Conservation (phyloP, 2,329 filamentous ascomycete genomes). For the Dothistroma septosporum region DNA sequence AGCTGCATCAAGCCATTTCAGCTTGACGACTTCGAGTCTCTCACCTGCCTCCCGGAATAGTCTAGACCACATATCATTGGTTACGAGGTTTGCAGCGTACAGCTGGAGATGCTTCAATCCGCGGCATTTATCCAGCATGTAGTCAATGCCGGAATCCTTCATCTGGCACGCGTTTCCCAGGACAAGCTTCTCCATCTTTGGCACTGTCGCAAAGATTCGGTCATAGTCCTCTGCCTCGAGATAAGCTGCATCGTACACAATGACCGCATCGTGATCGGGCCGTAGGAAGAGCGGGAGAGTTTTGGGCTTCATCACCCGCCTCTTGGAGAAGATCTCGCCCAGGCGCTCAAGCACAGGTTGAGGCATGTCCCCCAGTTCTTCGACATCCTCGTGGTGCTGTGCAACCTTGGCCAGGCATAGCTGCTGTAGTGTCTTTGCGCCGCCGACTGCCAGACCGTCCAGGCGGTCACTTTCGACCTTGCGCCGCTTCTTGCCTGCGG, state of each 20-base stretch:
- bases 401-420: conserved; percentile 62
- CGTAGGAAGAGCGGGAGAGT: conserved; percentile 50
- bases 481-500: conserved; percentile 60
- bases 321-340: conserved; percentile 61
- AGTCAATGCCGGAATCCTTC: conserved; percentile 79
- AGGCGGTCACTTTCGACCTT: conserved; percentile 79
- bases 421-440: conserved; percentile 65
- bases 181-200: conserved; percentile 65
- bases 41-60: conserved; percentile 64
- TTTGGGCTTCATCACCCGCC: conserved; percentile 53
- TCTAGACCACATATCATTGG: conserved; percentile 68
- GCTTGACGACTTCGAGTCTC: conserved; percentile 63
- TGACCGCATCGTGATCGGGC: conserved; percentile 52
- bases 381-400: conserved; percentile 59
- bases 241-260: conserved; percentile 61
- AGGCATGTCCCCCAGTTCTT: conserved; percentile 62
- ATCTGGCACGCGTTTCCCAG: conserved; percentile 85
- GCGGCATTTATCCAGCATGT: conserved; percentile 68
- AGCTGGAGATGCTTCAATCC: conserved; percentile 70
- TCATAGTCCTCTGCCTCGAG: conserved; percentile 73
- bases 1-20: conserved; percentile 79
- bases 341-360: conserved; percentile 53
- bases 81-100: conserved; percentile 78
- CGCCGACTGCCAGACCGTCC: conserved; percentile 64
- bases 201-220: conserved; percentile 72